Conservation (phyloP, 2,329 filamentous ascomycete genomes). For the Capronia coronata region DNA sequence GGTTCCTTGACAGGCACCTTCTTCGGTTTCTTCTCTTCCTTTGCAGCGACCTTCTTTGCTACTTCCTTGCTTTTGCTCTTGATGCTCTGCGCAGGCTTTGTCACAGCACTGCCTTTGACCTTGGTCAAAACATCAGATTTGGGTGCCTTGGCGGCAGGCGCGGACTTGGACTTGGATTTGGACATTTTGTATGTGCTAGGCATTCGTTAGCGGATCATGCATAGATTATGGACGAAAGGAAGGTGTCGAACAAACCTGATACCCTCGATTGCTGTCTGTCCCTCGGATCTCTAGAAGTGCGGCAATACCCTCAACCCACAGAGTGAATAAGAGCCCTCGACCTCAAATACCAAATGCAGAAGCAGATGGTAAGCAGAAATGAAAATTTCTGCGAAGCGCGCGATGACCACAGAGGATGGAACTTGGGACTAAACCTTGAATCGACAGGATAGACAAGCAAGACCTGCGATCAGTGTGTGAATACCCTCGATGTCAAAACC, state of each 20-base stretch:
- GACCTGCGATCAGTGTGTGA: conserved; percentile 16
- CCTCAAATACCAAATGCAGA: conserved; percentile 20
- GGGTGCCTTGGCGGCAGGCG: conserved; percentile 29
- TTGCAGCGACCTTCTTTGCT: conserved; percentile 37
- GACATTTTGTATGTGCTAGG: conserved; percentile 35
- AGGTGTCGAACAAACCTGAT: conserved; percentile 7
- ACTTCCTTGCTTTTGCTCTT: conserved; percentile 43
- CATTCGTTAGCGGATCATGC: conserved; percentile 5
- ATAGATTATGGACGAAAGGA: neutral
- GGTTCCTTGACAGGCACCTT: conserved; percentile 40
- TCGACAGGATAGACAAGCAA: conserved; percentile 21
- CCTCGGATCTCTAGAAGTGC: conserved; percentile 10
- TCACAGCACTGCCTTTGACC: conserved; percentile 43
- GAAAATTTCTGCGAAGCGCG: conserved; percentile 18
- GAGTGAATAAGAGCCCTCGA: conserved; percentile 25
- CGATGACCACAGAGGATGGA: conserved; percentile 11
- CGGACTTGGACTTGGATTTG: conserved; percentile 43
- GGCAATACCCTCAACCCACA: conserved; percentile 25
- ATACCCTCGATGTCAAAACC: conserved; percentile 18
- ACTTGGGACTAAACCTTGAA: conserved; percentile 8
- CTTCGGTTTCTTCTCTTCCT: conserved; percentile 39
- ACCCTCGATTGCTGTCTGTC: conserved; percentile 8
- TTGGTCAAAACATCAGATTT: conserved; percentile 41
- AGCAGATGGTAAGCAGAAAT: conserved; percentile 21
- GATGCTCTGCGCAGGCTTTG: conserved; percentile 40